Percentiles rank a stretch among this genome's conserved stretches.
phyloP scores from a whole-genome alignment of 805 yeast species.

The Yamadazyma phyllophila region DNA sequence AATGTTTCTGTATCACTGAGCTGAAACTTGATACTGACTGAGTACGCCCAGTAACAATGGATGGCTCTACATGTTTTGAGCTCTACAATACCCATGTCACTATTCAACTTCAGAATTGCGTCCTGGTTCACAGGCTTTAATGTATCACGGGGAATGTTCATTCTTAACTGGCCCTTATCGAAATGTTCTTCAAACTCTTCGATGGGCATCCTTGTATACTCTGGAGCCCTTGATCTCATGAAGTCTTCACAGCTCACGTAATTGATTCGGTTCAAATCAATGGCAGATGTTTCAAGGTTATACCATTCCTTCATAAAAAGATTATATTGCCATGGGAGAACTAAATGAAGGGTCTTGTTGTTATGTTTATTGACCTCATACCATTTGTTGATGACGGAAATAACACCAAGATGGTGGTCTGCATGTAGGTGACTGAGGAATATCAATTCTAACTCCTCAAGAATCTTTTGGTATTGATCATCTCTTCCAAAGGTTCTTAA shows the following conservation, averaged over 20 bases:
- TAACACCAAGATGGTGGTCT: conserved; percentile 89
- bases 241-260: conserved; percentile 64
- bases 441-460: conserved; percentile 62
- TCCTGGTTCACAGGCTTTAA: conserved; percentile 26
- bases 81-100: conserved; percentile 40
- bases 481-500: conserved; percentile 56
- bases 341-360: conserved; percentile 46
- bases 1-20: conserved; percentile 45
- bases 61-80: conserved; percentile 70
- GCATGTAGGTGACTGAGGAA: conserved; percentile 92
- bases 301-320: conserved; percentile 71
- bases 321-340: conserved; percentile 74
- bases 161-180: conserved; percentile 20
- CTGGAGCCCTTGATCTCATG: conserved; percentile 30
- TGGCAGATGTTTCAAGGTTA: conserved; percentile 36
- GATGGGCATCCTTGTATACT: conserved; percentile 25
- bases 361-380: conserved; percentile 35
- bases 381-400: conserved; percentile 73
- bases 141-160: conserved; percentile 19
- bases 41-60: conserved; percentile 83
- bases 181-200: conserved; percentile 33
- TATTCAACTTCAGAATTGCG: conserved; percentile 33
- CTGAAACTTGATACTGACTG: conserved; percentile 52
- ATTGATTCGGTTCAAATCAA: conserved; percentile 41
- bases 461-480: conserved; percentile 38